phyloP scores from a whole-genome alignment of 148 eudicot genomes.

The Camellia japonica region DNA sequence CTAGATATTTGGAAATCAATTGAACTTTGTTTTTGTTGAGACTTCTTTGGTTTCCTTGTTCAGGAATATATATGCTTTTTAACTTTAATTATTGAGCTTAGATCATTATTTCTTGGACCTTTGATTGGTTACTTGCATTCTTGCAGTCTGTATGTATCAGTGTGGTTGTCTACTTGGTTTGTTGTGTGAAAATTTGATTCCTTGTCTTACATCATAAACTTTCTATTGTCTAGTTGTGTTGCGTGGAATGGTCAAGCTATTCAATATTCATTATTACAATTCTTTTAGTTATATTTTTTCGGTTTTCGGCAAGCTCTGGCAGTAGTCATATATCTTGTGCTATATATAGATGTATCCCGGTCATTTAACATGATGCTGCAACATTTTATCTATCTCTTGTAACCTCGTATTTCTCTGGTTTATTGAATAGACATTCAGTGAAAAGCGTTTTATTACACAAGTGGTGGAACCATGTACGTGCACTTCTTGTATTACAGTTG shows the following conservation, averaged over 20 bases:
- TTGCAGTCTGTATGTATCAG: background rate
- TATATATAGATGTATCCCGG: background rate
- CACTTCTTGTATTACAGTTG: background rate
- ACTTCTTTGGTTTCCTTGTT: slow-evolving; percentile 1
- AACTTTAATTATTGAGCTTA: background rate
- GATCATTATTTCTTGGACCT: background rate
- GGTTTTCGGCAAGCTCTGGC: background rate
- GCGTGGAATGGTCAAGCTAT: background rate
- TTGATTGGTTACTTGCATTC: background rate
- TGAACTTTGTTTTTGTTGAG: slow-evolving; percentile 4
- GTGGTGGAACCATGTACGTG: background rate
- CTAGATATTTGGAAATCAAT: too few relatives aligned
- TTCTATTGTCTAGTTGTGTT: background rate
- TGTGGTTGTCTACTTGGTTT: background rate
- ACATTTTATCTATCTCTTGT: background rate
- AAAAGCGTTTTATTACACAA: background rate
- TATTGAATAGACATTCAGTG: background rate
- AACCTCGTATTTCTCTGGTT: background rate
- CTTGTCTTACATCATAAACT: slow-evolving; percentile 4
- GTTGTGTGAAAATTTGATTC: background rate
- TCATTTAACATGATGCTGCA: background rate
- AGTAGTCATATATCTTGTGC: background rate
- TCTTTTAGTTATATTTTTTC: background rate
- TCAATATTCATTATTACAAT: background rate
- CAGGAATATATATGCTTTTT: background rate